phyloP scores from a whole-genome alignment of 257 asterid genomes.

The Scutellaria minor region DNA sequence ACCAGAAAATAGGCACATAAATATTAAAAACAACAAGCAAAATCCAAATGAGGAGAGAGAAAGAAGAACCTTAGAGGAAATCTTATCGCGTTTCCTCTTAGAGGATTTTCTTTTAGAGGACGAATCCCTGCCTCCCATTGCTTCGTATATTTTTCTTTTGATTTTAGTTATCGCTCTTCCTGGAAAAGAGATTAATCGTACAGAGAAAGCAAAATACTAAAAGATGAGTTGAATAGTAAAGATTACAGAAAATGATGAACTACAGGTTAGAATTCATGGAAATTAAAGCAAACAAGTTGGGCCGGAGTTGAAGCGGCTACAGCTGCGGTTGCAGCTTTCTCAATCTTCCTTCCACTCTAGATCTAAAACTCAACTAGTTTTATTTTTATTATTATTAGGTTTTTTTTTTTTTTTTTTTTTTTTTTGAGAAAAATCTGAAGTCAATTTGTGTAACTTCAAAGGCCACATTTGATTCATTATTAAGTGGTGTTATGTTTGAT shows the following conservation, averaged over 20 bases:
- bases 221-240: neutral
- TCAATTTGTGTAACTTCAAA: no score
- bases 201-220: neutral
- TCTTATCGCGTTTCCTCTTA: conserved; percentile 60
- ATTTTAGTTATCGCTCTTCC: conserved; percentile 31
- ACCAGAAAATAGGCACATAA: neutral
- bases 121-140: conserved; percentile 56
- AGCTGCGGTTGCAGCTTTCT: conserved; percentile 23
- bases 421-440: no score
- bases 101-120: conserved; percentile 59
- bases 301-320: conserved; percentile 18
- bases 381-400: no score
- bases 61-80: conserved; percentile 52
- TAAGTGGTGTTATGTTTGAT: no score
- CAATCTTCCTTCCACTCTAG: neutral
- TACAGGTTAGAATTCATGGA: conserved; percentile 19
- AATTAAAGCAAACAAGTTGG: conserved; percentile 9
- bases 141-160: neutral
- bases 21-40: neutral
- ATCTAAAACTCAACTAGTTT: neutral
- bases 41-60: neutral
- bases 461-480: no score
- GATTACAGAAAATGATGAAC: conserved; percentile 2
- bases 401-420: no score
- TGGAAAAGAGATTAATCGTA: conserved; percentile 27